Evolutionary conservation across 306 rosid species (phyloP).

Genomic region (Purshia tridentata): DNA sequence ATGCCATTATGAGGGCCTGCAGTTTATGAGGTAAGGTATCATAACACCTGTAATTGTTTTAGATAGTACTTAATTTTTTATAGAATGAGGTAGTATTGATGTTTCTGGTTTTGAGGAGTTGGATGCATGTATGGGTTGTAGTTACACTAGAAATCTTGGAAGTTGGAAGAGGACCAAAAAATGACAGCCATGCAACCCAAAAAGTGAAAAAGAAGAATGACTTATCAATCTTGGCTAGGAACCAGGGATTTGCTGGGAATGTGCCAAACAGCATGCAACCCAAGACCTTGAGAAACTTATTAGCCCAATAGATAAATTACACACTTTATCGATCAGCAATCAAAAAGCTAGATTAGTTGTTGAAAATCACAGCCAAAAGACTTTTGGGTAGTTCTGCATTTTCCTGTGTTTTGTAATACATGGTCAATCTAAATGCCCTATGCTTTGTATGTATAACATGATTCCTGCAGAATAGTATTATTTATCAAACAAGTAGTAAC

Average conservation of each 20-base stretch:
- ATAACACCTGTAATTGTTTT: too few species aligned
- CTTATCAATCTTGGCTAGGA: background rate
- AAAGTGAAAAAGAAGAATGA: background rate
- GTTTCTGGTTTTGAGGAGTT: background rate
- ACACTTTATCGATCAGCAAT: background rate
- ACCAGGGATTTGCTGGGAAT: slow-evolving; percentile 17
- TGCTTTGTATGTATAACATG: background rate
- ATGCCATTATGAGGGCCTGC: too few species aligned
- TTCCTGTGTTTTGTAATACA: background rate
- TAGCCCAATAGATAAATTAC: background rate
- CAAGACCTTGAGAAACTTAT: slow-evolving; percentile 12
- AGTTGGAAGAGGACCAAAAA: slow-evolving; percentile 8
- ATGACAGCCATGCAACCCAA: background rate
- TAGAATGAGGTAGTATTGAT: background rate
- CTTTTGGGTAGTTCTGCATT: background rate
- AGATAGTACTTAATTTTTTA: too few species aligned
- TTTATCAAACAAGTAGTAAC: too few species aligned
- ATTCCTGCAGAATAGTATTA: too few species aligned
- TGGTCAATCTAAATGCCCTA: background rate
- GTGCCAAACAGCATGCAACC: slow-evolving; percentile 15
- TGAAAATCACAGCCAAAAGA: background rate
- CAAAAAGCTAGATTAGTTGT: background rate
- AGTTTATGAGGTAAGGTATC: too few species aligned
- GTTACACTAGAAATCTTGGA: background rate
- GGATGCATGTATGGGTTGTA: background rate